Conservation (phyloP, 345 rosid species). For the Noccaea bulbosa region DNA sequence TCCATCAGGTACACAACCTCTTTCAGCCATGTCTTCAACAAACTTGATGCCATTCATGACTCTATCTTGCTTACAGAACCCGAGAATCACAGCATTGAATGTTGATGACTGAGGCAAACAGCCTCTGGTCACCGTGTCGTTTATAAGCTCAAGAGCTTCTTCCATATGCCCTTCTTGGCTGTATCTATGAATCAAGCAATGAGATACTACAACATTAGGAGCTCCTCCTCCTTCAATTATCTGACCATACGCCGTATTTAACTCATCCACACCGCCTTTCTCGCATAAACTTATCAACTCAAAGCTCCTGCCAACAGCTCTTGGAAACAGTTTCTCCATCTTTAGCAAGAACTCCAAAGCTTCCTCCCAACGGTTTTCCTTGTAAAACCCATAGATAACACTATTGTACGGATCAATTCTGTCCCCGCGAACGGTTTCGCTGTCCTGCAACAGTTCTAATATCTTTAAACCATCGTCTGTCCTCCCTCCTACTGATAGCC, state of each 20-base stretch:
- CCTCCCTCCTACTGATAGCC: conserved; percentile 61
- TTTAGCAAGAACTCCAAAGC: conserved; percentile 61
- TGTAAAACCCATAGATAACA: conserved; percentile 70
- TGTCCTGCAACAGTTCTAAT: conserved; percentile 75
- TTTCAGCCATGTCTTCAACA: conserved; percentile 62
- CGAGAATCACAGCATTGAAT: conserved; percentile 56
- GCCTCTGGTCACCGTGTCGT: conserved; percentile 54
- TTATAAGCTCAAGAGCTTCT: conserved; percentile 61
- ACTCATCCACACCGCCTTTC: conserved; percentile 58
- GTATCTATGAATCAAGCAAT: conserved; percentile 59
- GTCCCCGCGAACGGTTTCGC: conserved; percentile 43
- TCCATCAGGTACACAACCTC: conserved; percentile 56
- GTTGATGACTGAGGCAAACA: conserved; percentile 59
- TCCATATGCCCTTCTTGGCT: conserved; percentile 51
- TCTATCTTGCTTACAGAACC: conserved; percentile 64
- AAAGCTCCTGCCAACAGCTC: conserved; percentile 65
- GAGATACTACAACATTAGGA: conserved; percentile 59
- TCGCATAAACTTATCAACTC: conserved; percentile 58
- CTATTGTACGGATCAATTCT: conserved; percentile 66
- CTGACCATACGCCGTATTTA: conserved; percentile 53
- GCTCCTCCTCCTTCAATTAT: conserved; percentile 58
- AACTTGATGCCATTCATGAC: conserved; percentile 59
- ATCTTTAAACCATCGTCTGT: conserved; percentile 63
- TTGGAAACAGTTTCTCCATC: conserved; percentile 73
- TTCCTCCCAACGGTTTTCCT: conserved; percentile 55